Evolutionary conservation across 2,329 filamentous ascomycete species (phyloP).

Genomic region (Didymellaceae sp.): DNA sequence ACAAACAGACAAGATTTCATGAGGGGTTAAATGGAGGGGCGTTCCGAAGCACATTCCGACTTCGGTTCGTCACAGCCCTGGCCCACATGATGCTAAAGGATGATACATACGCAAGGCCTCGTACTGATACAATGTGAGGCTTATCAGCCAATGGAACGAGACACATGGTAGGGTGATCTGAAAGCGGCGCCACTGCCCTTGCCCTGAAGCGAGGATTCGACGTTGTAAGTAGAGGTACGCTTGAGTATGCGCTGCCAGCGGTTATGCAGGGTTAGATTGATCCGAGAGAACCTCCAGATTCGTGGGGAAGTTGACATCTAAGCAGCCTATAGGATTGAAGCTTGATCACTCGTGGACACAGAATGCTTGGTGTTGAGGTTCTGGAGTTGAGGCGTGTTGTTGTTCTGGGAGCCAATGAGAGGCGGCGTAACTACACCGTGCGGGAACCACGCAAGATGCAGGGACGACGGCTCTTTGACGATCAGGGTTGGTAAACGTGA

Average conservation of each 20-base stretch:
- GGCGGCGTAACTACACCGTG: slow-evolving; percentile 30
- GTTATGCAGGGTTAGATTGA: slow-evolving; percentile 41
- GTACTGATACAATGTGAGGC: slow-evolving; percentile 15
- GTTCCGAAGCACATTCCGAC: slow-evolving; percentile 39
- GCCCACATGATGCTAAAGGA: slow-evolving; percentile 44
- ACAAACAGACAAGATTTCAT: slow-evolving; percentile 23
- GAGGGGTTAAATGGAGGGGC: slow-evolving; percentile 39
- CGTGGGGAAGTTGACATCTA: slow-evolving; percentile 14
- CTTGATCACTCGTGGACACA: slow-evolving; percentile 40
- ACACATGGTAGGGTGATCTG: slow-evolving; percentile 42
- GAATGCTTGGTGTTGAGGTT: slow-evolving; percentile 45
- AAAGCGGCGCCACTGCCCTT: slow-evolving; percentile 24
- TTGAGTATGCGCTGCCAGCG: slow-evolving; percentile 36
- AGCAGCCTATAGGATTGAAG: slow-evolving; percentile 40
- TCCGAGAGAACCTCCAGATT: slow-evolving; percentile 39
- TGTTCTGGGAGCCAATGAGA: slow-evolving; percentile 38
- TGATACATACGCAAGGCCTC: slow-evolving; percentile 25
- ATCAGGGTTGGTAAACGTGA: slow-evolving; percentile 17
- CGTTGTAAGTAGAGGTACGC: slow-evolving; percentile 7
- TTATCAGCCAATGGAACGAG: slow-evolving; percentile 42
- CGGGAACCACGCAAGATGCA: slow-evolving; percentile 35
- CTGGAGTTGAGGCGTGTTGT: slow-evolving; percentile 30
- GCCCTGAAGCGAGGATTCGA: slow-evolving; percentile 18
- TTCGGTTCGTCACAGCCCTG: slow-evolving; percentile 42
- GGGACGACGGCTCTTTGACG: slow-evolving; percentile 25